Evolutionary conservation across 2,329 filamentous ascomycete genomes (phyloP).

Genomic region (Monilinia fructicola): DNA sequence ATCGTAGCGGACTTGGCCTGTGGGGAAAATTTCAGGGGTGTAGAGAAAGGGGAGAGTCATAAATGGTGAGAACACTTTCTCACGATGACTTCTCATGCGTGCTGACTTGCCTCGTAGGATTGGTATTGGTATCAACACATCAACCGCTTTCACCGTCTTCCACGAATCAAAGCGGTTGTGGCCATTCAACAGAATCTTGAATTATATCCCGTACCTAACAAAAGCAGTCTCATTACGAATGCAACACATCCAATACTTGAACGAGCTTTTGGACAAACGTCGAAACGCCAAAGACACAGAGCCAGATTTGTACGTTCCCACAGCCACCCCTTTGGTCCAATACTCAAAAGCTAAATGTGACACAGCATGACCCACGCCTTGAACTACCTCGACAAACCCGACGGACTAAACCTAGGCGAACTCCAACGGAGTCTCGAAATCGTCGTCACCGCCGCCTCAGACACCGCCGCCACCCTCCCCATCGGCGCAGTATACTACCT

Average conservation of each 20-base stretch:
- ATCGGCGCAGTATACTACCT: conserved; percentile 1
- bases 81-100: not conserved
- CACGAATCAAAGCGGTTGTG: not conserved
- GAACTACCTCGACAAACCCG: not conserved
- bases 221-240: not conserved
- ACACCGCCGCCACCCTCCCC: not conserved
- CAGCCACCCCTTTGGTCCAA: too few species aligned
- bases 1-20: not conserved
- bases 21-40: not conserved
- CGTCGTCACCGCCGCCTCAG: not conserved
- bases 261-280: not conserved
- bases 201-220: not conserved
- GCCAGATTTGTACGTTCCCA: not conserved
- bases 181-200: not conserved
- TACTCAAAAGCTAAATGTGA: not conserved
- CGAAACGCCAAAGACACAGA: conserved; percentile 2
- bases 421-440: conserved; percentile 2
- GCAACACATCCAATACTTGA: not conserved
- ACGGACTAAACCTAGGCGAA: not conserved
- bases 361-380: not conserved
- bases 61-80: not conserved
- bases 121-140: conserved; percentile 10
- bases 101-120: not conserved
- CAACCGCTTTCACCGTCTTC: conserved; percentile 1
- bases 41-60: not conserved